phyloP scores from a whole-genome alignment of 441 rosid species.

The Metrosideros polymorpha region DNA sequence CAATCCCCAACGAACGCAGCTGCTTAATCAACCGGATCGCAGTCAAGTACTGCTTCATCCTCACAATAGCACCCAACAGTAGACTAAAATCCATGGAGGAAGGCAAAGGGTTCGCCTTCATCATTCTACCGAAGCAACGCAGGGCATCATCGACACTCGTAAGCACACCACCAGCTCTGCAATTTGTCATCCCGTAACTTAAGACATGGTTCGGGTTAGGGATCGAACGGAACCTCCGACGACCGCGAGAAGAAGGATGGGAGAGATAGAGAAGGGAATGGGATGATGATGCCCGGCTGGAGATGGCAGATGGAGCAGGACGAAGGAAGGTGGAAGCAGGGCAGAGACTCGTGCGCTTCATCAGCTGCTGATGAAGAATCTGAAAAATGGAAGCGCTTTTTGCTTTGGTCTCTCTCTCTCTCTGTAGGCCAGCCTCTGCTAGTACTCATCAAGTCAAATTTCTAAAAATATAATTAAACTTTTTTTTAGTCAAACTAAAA shows the following conservation, averaged over 20 bases:
- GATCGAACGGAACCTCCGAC: background rate
- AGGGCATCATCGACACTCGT: background rate
- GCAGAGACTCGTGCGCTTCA: background rate
- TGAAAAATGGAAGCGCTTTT: background rate
- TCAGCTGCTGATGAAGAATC: background rate
- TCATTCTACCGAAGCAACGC: background rate
- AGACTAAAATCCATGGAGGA: background rate
- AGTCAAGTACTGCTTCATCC: background rate
- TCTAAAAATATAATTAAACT: no score
- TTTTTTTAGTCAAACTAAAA: no score
- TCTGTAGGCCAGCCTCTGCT: no score
- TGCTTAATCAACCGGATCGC: background rate
- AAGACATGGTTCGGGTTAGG: background rate
- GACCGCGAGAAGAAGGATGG: background rate
- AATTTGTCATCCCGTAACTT: background rate
- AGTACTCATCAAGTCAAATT: no score
- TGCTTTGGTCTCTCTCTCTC: background rate
- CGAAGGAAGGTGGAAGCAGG: background rate
- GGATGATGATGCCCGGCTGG: background rate
- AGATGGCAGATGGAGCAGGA: background rate
- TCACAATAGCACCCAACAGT: background rate
- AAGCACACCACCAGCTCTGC: background rate
- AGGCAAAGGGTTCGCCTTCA: background rate
- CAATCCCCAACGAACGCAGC: background rate
- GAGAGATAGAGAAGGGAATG: rapidly evolving